phyloP scores from a whole-genome alignment of 768 basidiomycete genomes.

The Lanmaoa pseudosensibilis region DNA sequence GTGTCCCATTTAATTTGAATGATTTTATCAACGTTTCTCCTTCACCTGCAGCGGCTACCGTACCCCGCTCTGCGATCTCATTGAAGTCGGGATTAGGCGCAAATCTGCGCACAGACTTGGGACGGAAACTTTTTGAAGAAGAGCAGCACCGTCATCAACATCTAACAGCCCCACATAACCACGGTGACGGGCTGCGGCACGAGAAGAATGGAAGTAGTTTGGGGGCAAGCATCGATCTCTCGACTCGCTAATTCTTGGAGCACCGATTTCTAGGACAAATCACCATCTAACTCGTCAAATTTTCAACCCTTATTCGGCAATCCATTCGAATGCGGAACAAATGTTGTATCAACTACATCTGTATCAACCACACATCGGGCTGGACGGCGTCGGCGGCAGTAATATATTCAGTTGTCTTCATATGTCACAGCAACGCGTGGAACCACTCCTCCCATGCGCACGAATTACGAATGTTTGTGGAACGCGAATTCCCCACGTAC shows the following conservation, averaged over 20 bases:
- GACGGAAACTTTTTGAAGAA: slow-evolving; percentile 69
- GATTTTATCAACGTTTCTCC: slow-evolving; percentile 77
- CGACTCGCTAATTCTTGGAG: slow-evolving; percentile 22
- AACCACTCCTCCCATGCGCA: slow-evolving; percentile 18
- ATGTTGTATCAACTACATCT: slow-evolving; percentile 37
- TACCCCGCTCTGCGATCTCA: slow-evolving; percentile 33
- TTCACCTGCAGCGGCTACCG: slow-evolving; percentile 47
- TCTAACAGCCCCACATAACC: slow-evolving; percentile 11
- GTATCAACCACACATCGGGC: slow-evolving; percentile 34
- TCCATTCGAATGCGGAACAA: slow-evolving; percentile 28
- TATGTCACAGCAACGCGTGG: slow-evolving; percentile 28
- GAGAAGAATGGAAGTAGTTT: slow-evolving; percentile 28
- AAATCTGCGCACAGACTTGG: slow-evolving; percentile 62
- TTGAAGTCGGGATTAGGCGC: slow-evolving; percentile 41
- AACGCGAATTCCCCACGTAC: slow-evolving; percentile 13
- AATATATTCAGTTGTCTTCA: slow-evolving; percentile 34
- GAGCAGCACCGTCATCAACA: slow-evolving; percentile 53
- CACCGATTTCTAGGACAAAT: slow-evolving; percentile 3
- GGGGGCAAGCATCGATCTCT: slow-evolving; percentile 34
- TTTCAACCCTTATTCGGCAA: slow-evolving; percentile 18
- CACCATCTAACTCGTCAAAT: slow-evolving; percentile 17
- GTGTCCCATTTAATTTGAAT: slow-evolving; percentile 57
- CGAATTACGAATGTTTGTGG: slow-evolving; percentile 30
- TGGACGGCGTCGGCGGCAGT: slow-evolving; percentile 23
- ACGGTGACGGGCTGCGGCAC: slow-evolving; percentile 25